Base-by-base conservation (phyloP, 371 early-diverging fungal genomes). In the Dichotomocladium elegans region DNA sequence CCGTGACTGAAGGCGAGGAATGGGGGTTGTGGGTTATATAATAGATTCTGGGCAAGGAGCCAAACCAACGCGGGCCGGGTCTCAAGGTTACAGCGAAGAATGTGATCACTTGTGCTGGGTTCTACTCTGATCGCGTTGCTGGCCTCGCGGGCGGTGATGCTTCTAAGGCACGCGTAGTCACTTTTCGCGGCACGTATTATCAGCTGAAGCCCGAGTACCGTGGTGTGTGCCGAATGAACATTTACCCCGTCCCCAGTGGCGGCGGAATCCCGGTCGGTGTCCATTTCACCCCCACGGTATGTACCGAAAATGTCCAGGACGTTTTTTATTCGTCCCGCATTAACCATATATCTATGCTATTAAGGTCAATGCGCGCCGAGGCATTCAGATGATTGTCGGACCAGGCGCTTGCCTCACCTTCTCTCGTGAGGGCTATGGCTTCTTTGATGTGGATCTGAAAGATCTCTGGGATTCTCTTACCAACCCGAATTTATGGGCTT, bases 371-470 rank as follows among this genome's bases (percentile, higher is more conserved):
- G 57, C 69, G 4, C 66, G 77, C 34, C 66, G 77, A 41, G 77
- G 77, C 50, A 67, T 68, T 37, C 72, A 70, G 43, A 66, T 76
- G 70, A 76, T 76, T 53, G 62, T 76, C 40, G 77, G 77, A 30
- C 77, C 77, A 10, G 77, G 77, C 41, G 72, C 77, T 27, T 76
- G 77, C 31, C 58, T 76, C n/a, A 72, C 77, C n/a, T 72, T 72
- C 47, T 37, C 73, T 30, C 66, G 77, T 37, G 77, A 76, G 44
- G 76, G 76, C 0, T 59, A 59, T 31, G 29, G 45, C 22, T 53
- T 61, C 24, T 47, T 11, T 24, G 65, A 76, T 37, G 55, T 72
- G 24, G 65, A 66, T 15, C 24, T 60, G 26, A 41, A 56, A 29
- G 77, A 76, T 51, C 51, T 76, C 11, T 54, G 58, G 25, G 67